These are phyloP conservation scores for Musa beccarii DNA, from an alignment of 176 grass and related monocot species.

Conservation along the genomic window DNA sequence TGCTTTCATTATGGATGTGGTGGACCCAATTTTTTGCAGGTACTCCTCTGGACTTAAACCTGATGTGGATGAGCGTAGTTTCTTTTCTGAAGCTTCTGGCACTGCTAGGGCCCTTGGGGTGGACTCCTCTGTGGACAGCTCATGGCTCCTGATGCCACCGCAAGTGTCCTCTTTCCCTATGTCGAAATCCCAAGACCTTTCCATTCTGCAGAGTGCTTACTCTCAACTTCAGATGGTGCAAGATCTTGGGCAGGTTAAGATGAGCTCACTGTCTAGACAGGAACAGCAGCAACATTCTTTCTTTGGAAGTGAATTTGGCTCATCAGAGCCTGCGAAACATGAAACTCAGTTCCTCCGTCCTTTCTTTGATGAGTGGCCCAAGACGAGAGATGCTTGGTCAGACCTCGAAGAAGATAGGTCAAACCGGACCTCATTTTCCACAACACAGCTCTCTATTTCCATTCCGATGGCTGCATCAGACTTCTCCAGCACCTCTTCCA, in stretches of 20 bases:
- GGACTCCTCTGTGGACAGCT: conserved; percentile 38
- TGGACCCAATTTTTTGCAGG: conserved; percentile 25
- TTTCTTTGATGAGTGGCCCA: conserved; percentile 23
- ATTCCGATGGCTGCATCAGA: conserved; percentile 19
- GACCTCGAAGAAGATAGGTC: conserved; percentile 17
- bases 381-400: conserved; percentile 18
- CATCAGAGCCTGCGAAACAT: conserved; percentile 46
- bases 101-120: conserved; percentile 45
- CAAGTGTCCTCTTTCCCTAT: conserved; percentile 35
- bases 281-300: conserved; percentile 54
- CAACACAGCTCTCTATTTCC: conserved; percentile 25
- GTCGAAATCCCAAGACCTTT: conserved; percentile 37
- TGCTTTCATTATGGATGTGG: not conserved
- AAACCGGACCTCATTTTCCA: conserved; percentile 21
- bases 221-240: conserved; percentile 44
- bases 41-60: conserved; percentile 51
- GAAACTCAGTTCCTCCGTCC: conserved; percentile 36
- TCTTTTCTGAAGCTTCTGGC: conserved; percentile 66
- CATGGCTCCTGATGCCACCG: conserved; percentile 48
- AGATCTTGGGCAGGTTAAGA: conserved; percentile 75
- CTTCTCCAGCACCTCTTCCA: conserved; percentile 21
- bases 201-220: conserved; percentile 35
- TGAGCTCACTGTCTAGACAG: conserved; percentile 42
- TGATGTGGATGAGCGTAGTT: conserved; percentile 55
- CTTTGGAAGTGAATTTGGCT: conserved; percentile 23